Conservation (phyloP, 2,329 filamentous ascomycete species). For the Neofusicoccum cordaticola region DNA sequence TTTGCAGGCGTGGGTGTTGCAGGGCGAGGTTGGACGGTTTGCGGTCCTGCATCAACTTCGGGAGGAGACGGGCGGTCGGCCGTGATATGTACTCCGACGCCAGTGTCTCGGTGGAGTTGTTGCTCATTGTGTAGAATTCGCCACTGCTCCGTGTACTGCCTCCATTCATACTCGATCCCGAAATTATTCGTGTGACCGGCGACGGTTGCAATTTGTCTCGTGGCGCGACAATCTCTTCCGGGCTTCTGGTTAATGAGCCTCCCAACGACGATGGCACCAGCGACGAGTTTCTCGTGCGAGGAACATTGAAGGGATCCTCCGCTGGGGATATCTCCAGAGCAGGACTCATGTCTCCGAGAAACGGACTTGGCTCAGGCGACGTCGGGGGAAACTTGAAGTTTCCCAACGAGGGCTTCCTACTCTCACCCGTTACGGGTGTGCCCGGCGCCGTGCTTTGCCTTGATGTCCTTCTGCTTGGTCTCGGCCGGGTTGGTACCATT, state of each 20-base stretch:
- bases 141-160: slow-evolving; percentile 84
- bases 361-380: slow-evolving; percentile 19
- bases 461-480: slow-evolving; percentile 18
- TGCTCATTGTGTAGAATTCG: slow-evolving; percentile 93
- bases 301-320: neutral
- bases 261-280: neutral
- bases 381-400: slow-evolving; percentile 59
- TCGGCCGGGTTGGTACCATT: slow-evolving; percentile 30
- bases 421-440: slow-evolving; percentile 35
- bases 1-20: slow-evolving; percentile 22
- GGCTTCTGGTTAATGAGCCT: neutral
- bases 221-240: slow-evolving; percentile 30
- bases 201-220: slow-evolving; percentile 53
- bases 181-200: slow-evolving; percentile 67
- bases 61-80: slow-evolving; percentile 26
- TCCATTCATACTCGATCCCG: slow-evolving; percentile 70
- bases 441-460: slow-evolving; percentile 20
- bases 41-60: slow-evolving; percentile 8
- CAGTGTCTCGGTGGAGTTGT: slow-evolving; percentile 90
- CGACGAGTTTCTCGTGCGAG: slow-evolving; percentile 1
- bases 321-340: slow-evolving; percentile 14
- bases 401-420: slow-evolving; percentile 38
- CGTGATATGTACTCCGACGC: slow-evolving; percentile 75
- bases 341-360: slow-evolving; percentile 16
- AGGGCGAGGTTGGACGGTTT: slow-evolving; percentile 27